Evolutionary conservation across 805 yeast species (phyloP).

Genomic region (Debaryomyces hansenii): DNA sequence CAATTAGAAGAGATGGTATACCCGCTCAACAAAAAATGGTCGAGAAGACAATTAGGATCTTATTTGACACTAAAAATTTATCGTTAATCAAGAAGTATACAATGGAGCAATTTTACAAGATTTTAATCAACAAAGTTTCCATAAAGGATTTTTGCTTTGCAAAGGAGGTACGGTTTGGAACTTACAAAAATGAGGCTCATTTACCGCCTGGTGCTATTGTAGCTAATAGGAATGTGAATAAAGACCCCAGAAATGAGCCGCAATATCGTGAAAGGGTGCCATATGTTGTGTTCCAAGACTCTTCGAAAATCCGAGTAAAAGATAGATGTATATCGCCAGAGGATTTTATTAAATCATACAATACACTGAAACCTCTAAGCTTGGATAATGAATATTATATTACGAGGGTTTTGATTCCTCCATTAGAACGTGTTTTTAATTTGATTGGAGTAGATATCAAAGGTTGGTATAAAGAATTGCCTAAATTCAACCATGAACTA

Average conservation of each 20-base stretch:
- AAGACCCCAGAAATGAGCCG: constrained; percentile 76
- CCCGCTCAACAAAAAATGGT: constrained; percentile 87
- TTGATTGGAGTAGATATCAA: constrained; percentile 78
- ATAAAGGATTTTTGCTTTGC: constrained; percentile 89
- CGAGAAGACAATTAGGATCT: constrained; percentile 61
- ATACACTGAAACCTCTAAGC: constrained; percentile 34
- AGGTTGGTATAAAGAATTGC: constrained; percentile 75
- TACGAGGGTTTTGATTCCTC: constrained; percentile 80
- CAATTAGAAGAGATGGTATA: constrained; percentile 91
- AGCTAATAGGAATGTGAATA: constrained; percentile 58
- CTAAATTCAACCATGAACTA: constrained; percentile 26
- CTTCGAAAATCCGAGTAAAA: constrained; percentile 57
- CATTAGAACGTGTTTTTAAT: constrained; percentile 80
- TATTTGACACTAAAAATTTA: constrained; percentile 74
- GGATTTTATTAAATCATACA: constrained; percentile 51
- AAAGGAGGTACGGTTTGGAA: constrained; percentile 82
- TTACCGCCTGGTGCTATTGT: constrained; percentile 93
- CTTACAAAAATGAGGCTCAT: constrained; percentile 67
- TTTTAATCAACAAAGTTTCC: constrained; percentile 61
- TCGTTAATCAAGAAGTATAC: constrained; percentile 69
- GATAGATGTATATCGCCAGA: constrained; percentile 83
- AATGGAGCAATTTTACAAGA: constrained; percentile 62
- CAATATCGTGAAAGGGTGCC: constrained; percentile 89
- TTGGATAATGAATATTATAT: constrained; percentile 87
- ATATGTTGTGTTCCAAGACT: constrained; percentile 67